phyloP scores from a whole-genome alignment of 768 basidiomycete genomes.

The Asterophora lycoperdoides region DNA sequence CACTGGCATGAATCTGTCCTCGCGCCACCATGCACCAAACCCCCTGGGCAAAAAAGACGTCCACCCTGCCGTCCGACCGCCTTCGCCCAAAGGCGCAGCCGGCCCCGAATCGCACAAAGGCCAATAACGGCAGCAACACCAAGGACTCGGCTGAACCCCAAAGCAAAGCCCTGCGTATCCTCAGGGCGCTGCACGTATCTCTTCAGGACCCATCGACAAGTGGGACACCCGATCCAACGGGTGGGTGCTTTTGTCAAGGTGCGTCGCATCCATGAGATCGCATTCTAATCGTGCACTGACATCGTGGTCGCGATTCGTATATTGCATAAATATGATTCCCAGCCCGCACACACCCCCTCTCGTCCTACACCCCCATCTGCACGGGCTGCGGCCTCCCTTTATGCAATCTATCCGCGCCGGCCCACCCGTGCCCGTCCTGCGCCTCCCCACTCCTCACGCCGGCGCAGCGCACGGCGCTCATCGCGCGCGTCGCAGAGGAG shows the following conservation, averaged over 20 bases:
- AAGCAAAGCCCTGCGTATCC: constrained; percentile 42
- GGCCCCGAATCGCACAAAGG: constrained; percentile 27
- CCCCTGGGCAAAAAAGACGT: constrained; percentile 39
- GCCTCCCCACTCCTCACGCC: constrained; percentile 32
- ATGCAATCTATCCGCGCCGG: constrained; percentile 52
- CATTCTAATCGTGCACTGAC: background rate
- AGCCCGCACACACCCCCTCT: constrained; percentile 61
- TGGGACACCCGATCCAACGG: constrained; percentile 45
- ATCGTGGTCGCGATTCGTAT: too few species aligned
- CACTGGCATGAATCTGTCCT: background rate
- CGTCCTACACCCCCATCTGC: constrained; percentile 53
- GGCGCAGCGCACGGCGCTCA: constrained; percentile 30
- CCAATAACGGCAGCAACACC: constrained; percentile 22
- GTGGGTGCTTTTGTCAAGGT: constrained; percentile 74
- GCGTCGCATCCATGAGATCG: constrained; percentile 4
- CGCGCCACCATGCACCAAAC: constrained; percentile 34
- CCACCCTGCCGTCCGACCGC: constrained; percentile 55
- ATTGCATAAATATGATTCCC: background rate
- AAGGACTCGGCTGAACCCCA: constrained; percentile 31
- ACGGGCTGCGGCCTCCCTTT: constrained; percentile 57
- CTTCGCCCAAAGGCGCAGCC: constrained; percentile 33
- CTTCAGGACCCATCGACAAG: constrained; percentile 28
- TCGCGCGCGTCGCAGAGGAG: constrained; percentile 40
- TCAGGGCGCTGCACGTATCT: constrained; percentile 45
- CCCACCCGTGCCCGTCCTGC: constrained; percentile 55